A percentile compares a stretch with the other conserved stretches of the same genome.
These are phyloP conservation scores for Debaryomycetaceae sp. DNA, from an alignment of 1,139 yeast genomes.

Conservation along the genomic window DNA sequence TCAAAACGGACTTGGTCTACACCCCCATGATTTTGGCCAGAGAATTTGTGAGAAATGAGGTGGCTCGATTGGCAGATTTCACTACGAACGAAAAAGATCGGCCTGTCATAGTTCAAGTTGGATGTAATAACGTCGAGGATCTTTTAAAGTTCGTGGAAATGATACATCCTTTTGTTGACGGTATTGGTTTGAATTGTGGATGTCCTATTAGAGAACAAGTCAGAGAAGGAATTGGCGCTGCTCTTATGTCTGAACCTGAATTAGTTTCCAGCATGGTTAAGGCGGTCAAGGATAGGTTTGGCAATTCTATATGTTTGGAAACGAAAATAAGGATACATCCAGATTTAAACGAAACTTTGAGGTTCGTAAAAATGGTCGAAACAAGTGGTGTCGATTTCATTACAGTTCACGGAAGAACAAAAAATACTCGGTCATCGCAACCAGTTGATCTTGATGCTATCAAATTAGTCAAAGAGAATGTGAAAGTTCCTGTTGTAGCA, in stretches of 20 bases:
- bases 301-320: constrained; percentile 69
- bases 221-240: constrained; percentile 96
- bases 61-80: constrained; percentile 82
- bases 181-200: constrained; percentile 93
- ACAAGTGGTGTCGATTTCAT: constrained; percentile 89
- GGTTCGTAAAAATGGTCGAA: constrained; percentile 71
- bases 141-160: constrained; percentile 77
- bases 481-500: constrained; percentile 80
- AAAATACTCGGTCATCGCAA: constrained; percentile 75
- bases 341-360: constrained; percentile 67
- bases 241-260: constrained; percentile 81
- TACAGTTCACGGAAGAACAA: constrained; percentile 91
- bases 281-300: constrained; percentile 74
- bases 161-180: constrained; percentile 90
- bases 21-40: constrained; percentile 96
- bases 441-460: constrained; percentile 87
- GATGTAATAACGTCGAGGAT: constrained; percentile 85
- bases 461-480: constrained; percentile 55
- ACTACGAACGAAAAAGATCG: constrained; percentile 69
- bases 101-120: constrained; percentile 85
- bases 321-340: constrained; percentile 87
- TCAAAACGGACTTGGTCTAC: constrained; percentile 77
- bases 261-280: constrained; percentile 79
- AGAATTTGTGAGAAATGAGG: constrained; percentile 82
- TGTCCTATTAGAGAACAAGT: constrained; percentile 96